These are phyloP conservation scores for Anthostomella pinea DNA, from an alignment of 2,329 filamentous ascomycete species.

Conservation along the genomic window DNA sequence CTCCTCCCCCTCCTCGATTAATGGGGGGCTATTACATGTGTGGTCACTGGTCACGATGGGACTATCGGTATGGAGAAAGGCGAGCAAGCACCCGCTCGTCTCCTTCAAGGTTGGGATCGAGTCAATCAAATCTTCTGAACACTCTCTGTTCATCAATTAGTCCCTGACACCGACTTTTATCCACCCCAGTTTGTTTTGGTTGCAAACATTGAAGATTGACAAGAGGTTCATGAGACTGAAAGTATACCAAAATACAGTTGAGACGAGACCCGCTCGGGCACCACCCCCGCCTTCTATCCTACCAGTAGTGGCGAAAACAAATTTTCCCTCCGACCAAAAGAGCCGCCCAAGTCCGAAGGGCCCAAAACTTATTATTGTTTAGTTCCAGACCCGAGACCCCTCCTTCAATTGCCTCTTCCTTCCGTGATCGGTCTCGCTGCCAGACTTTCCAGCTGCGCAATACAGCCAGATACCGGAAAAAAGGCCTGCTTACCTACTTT, in stretches of 20 bases:
- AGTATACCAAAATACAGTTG: constrained; percentile 16
- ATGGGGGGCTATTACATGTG: no score
- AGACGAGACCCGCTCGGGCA: constrained; percentile 9
- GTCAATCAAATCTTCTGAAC: no score
- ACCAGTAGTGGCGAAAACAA: constrained; percentile 21
- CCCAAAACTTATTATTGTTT: constrained; percentile 22
- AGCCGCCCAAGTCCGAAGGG: background rate
- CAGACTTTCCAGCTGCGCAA: constrained; percentile 17
- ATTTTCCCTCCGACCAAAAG: constrained; percentile 13
- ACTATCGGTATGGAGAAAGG: no score
- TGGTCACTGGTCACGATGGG: no score
- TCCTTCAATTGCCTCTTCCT: constrained; percentile 27
- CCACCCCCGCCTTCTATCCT: constrained; percentile 16
- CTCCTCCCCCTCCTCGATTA: no score
- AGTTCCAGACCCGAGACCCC: constrained; percentile 28
- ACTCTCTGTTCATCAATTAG: no score
- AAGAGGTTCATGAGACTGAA: constrained; percentile 8
- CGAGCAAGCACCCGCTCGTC: no score
- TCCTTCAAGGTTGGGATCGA: no score
- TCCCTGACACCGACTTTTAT: no score
- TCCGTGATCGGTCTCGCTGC: constrained; percentile 30
- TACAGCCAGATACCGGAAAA: constrained; percentile 11
- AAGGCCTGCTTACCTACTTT: no score
- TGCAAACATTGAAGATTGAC: no score
- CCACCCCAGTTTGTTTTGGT: no score